Evolutionary conservation across 169 alveolate genomes (phyloP).

Genomic region (Eimeria maxima): DNA sequence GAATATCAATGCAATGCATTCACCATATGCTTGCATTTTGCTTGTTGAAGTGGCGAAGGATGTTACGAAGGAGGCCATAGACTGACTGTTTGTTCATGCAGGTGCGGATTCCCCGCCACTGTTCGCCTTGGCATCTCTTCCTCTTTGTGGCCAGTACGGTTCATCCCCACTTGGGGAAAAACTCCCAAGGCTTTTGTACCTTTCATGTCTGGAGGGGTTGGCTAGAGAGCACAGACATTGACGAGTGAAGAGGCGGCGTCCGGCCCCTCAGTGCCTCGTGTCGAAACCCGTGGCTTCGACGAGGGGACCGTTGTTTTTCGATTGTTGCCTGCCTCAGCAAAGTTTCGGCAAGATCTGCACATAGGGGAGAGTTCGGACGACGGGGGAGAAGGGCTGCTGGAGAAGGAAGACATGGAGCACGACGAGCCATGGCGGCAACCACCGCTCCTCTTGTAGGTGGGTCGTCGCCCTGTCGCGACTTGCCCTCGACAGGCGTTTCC

Average conservation of each 20-base stretch:
- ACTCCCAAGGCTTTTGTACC: not conserved
- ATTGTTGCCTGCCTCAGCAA: not conserved
- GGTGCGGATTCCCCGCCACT: slow-evolving; percentile 41
- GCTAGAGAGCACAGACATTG: not conserved
- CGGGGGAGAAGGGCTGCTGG: not conserved
- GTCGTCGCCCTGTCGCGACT: slow-evolving; percentile 4
- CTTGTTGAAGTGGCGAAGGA: slow-evolving; percentile 20
- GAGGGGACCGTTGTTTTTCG: not conserved
- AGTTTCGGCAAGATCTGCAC: not conserved
- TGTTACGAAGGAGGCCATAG: slow-evolving; percentile 1
- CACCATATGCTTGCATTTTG: not conserved
- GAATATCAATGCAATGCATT: not conserved
- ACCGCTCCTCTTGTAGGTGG: not conserved
- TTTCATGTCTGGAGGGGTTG: not conserved
- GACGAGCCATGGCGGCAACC: slow-evolving; percentile 51
- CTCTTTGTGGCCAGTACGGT: not conserved
- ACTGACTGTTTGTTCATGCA: slow-evolving; percentile 50
- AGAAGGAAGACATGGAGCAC: slow-evolving; percentile 58
- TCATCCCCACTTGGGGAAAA: slow-evolving; percentile 23
- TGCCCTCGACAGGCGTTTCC: not conserved
- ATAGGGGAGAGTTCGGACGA: not conserved
- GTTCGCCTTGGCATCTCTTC: slow-evolving; percentile 13
- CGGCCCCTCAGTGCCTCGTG: slow-evolving; percentile 41
- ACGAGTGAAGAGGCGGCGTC: not conserved
- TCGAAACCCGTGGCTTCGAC: not conserved